Conservation (phyloP, 257 asterid genomes). For the Rauvolfia tetraphylla region DNA sequence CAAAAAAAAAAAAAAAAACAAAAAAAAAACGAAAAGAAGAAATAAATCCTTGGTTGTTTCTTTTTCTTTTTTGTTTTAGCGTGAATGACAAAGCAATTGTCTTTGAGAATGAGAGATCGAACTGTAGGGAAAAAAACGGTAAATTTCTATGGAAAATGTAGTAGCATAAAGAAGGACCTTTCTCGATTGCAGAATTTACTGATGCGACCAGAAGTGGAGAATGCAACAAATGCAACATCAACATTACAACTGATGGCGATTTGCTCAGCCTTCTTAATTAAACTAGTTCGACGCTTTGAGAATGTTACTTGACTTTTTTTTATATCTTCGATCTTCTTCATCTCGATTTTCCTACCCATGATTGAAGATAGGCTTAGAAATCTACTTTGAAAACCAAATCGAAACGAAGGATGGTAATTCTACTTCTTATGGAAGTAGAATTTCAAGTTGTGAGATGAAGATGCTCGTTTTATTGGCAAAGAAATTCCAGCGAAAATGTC, state of each 20-base stretch:
- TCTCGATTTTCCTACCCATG: conserved; percentile 55
- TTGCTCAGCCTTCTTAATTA: conserved; percentile 53
- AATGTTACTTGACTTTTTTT: conserved; percentile 63
- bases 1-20: not conserved
- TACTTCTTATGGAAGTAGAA: not conserved
- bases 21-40: too few relatives aligned
- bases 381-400: not conserved
- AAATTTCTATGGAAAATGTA: not conserved
- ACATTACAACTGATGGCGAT: conserved; percentile 39
- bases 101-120: not conserved
- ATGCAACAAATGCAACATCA: conserved; percentile 49
- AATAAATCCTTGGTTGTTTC: not conserved
- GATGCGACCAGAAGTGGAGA: conserved; percentile 56
- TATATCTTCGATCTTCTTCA: conserved; percentile 50
- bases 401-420: not conserved
- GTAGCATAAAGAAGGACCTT: conserved; percentile 17
- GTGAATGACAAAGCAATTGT: not conserved
- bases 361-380: not conserved
- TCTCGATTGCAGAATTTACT: conserved; percentile 39
- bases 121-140: not conserved
- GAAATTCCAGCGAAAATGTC: not conserved
- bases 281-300: conserved; percentile 52
- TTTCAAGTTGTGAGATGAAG: not conserved
- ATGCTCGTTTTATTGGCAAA: not conserved
- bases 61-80: too few relatives aligned